These are phyloP conservation scores for Chenopodium quinoa DNA, from an alignment of 148 eudicot genomes.

Conservation along the genomic window DNA sequence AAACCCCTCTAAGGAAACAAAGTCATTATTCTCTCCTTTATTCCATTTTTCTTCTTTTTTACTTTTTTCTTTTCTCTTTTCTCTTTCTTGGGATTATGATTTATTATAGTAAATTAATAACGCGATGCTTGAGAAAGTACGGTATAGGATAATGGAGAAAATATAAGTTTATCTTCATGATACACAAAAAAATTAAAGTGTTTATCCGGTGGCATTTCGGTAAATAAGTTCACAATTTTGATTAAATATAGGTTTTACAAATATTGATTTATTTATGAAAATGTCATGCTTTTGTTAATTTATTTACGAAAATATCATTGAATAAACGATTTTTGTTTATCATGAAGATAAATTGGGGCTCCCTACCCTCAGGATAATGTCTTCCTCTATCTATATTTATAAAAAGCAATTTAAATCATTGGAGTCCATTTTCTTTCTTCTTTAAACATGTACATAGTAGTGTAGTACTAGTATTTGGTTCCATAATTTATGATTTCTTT, in stretches of 20 bases:
- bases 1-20: slow-evolving; percentile 26
- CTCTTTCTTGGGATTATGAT: slow-evolving; percentile 17
- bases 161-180: no score
- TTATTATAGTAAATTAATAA: background rate
- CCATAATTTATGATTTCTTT: no score
- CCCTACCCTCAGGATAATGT: background rate
- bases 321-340: no score
- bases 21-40: slow-evolving; percentile 32
- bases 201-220: no score
- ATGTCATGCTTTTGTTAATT: no score
- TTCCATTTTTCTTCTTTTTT: background rate
- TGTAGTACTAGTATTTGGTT: no score
- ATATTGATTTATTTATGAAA: no score
- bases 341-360: no score
- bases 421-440: background rate
- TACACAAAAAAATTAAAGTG: no score
- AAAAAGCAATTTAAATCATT: background rate
- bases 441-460: background rate
- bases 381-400: background rate
- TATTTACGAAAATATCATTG: no score
- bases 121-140: background rate
- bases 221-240: no score
- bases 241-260: no score
- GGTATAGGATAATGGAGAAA: background rate
- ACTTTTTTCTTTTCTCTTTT: background rate